A percentile compares a stretch with the other conserved stretches of the same genome.
Evolutionary conservation across 108 stramenopile genomes (phyloP).

Genomic region (Discostella stelligeroides): DNA sequence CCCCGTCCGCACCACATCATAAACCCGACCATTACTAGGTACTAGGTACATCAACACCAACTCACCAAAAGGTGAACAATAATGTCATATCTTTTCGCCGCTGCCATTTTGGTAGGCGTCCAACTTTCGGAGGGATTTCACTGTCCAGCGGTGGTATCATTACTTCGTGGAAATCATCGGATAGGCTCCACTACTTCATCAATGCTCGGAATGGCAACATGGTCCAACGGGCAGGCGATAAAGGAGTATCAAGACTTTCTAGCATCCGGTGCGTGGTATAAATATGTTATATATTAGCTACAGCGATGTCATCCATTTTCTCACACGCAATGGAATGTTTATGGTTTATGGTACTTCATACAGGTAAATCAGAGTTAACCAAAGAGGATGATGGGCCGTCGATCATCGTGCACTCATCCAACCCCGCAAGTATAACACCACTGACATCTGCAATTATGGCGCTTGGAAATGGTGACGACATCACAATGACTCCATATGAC

Average conservation of each 20-base stretch:
- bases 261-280: constrained; percentile 55
- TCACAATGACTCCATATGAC: constrained; percentile 59
- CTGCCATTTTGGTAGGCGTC: background rate
- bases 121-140: constrained; percentile 1
- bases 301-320: too few species aligned
- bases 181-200: constrained; percentile 1
- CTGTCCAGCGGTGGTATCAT: background rate
- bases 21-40: too few species aligned
- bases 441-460: constrained; percentile 58
- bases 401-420: constrained; percentile 59
- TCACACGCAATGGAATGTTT: too few species aligned
- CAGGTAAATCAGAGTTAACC: constrained; percentile 63
- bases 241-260: constrained; percentile 83
- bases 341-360: background rate
- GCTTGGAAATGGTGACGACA: constrained; percentile 71
- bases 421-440: constrained; percentile 37
- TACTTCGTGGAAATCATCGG: background rate
- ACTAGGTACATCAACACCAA: too few species aligned
- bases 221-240: constrained; percentile 54
- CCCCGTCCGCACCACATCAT: too few species aligned
- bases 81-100: constrained; percentile 1
- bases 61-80: background rate
- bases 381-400: constrained; percentile 68
- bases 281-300: too few species aligned
- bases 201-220: constrained; percentile 44